These are phyloP conservation scores for Agrocybe praecox DNA, from an alignment of 768 basidiomycete genomes.

Conservation along the genomic window DNA sequence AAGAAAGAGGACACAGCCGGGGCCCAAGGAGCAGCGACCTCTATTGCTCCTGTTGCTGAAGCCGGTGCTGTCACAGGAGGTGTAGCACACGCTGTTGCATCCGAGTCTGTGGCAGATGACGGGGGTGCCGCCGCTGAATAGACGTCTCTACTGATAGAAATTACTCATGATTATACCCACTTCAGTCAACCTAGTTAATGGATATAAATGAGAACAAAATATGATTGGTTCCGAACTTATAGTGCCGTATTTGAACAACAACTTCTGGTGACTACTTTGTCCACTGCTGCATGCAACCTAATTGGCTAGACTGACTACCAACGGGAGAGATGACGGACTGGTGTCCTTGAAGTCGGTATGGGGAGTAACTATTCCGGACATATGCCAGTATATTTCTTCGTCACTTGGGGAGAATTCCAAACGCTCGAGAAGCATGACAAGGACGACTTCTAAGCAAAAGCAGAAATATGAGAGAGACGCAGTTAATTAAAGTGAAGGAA, in stretches of 20 bases:
- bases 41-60: slow-evolving; percentile 6
- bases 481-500: not conserved
- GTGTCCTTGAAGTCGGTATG: not conserved
- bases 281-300: not conserved
- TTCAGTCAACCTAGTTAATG: not conserved
- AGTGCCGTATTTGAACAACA: not conserved
- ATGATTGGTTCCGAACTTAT: too few species aligned
- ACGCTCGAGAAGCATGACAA: slow-evolving; percentile 18
- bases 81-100: slow-evolving; percentile 2
- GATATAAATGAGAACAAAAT: too few species aligned
- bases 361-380: slow-evolving; percentile 26
- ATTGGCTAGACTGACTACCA: slow-evolving; percentile 6
- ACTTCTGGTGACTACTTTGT: not conserved
- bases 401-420: slow-evolving; percentile 24
- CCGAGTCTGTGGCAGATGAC: slow-evolving; percentile 1
- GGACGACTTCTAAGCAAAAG: slow-evolving; percentile 21
- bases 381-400: slow-evolving; percentile 28
- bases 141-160: not conserved
- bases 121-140: slow-evolving; percentile 2
- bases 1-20: not conserved
- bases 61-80: slow-evolving; percentile 7
- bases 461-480: not conserved
- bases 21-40: not conserved
- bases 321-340: not conserved
- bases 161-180: not conserved